Conservation (phyloP, 1,139 yeast species). For the Debaryomyces sp. region DNA sequence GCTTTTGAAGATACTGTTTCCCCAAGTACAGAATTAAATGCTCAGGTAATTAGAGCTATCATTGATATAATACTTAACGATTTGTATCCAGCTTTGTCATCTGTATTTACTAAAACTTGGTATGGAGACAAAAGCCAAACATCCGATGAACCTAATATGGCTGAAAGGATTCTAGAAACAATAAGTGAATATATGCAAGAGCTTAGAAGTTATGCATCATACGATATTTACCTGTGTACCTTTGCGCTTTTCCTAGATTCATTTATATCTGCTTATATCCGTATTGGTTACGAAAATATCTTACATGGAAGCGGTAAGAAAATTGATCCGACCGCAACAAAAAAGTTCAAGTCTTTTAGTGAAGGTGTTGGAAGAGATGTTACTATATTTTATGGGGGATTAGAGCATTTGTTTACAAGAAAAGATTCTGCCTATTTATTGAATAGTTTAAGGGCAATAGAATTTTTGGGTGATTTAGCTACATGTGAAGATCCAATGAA, state of each 20-base stretch:
- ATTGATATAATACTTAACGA: conserved; percentile 75
- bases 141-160: conserved; percentile 44
- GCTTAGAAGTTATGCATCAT: conserved; percentile 51
- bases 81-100: conserved; percentile 46
- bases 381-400: conserved; percentile 61
- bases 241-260: conserved; percentile 45
- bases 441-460: conserved; percentile 59
- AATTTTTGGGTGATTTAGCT: conserved; percentile 69
- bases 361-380: conserved; percentile 61
- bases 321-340: conserved; percentile 59
- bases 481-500: conserved; percentile 53
- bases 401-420: conserved; percentile 53
- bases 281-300: conserved; percentile 48
- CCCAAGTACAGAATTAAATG: conserved; percentile 78
- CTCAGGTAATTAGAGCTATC: conserved; percentile 64
- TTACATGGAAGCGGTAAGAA: conserved; percentile 54
- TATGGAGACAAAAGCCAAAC: conserved; percentile 41
- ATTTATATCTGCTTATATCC: conserved; percentile 47
- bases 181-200: conserved; percentile 76
- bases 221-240: conserved; percentile 49
- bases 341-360: conserved; percentile 42
- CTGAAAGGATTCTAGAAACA: conserved; percentile 66
- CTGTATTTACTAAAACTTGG: conserved; percentile 46
- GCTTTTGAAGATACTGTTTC: conserved; percentile 66
- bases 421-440: conserved; percentile 55